These are phyloP conservation scores for Amauroascus niger DNA, from an alignment of 2,329 filamentous ascomycete species.

Conservation along the genomic window DNA sequence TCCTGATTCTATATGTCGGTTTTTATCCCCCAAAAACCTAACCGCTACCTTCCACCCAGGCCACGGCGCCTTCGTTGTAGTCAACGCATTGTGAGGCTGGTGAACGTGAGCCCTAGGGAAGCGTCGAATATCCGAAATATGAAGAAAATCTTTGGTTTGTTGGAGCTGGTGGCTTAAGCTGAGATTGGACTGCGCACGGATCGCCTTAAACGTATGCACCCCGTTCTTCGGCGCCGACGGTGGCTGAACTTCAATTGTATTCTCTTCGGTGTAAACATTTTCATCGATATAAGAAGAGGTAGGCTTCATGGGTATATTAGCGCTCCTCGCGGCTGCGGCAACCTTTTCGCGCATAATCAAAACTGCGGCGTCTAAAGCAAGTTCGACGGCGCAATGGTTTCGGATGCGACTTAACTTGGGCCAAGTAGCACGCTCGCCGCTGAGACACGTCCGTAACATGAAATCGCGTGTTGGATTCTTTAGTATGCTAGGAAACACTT, in stretches of 20 bases:
- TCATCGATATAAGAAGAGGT: slow-evolving; percentile 1
- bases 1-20: neutral
- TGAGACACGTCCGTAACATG: slow-evolving; percentile 66
- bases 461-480: slow-evolving; percentile 79
- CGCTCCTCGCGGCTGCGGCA: slow-evolving; percentile 1
- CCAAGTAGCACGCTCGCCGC: slow-evolving; percentile 83
- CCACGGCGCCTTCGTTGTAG: neutral
- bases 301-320: slow-evolving; percentile 1
- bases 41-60: neutral
- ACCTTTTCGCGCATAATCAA: slow-evolving; percentile 20
- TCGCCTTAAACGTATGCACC: neutral
- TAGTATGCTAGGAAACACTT: slow-evolving; percentile 66
- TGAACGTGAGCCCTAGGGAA: neutral
- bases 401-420: slow-evolving; percentile 75
- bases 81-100: neutral
- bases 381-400: slow-evolving; percentile 79
- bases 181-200: neutral
- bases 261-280: neutral
- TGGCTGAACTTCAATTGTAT: neutral
- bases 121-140: neutral
- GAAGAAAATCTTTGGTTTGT: neutral
- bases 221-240: neutral
- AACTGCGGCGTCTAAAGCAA: slow-evolving; percentile 52
- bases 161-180: neutral
- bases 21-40: neutral